Percentiles rank a stretch among this genome's conserved stretches.
Conservation (phyloP, 2,329 filamentous ascomycete species). For the Ophiostoma australiae region DNA sequence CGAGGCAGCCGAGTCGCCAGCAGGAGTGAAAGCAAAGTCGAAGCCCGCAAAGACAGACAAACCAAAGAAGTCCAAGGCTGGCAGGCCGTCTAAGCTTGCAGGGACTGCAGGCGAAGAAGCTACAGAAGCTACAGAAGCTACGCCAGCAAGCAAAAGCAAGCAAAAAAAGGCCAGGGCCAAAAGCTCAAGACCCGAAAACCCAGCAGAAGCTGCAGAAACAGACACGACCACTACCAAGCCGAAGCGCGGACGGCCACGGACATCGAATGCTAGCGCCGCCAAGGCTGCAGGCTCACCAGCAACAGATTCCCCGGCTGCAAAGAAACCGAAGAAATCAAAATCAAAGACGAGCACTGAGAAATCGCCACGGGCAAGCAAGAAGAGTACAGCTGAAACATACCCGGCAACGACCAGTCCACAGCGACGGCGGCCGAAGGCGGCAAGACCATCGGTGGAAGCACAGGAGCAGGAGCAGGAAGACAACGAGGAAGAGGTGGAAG, state of each 20-base stretch:
- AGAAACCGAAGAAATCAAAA: conserved; percentile 1
- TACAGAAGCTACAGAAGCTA: background rate
- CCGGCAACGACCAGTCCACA: background rate
- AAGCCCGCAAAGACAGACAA: background rate
- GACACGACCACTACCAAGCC: background rate
- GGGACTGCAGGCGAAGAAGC: background rate
- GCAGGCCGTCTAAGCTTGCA: background rate
- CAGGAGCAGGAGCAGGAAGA: background rate
- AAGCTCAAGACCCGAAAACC: background rate
- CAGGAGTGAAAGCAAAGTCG: background rate
- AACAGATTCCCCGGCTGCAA: background rate
- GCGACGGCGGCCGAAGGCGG: background rate
- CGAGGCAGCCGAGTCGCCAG: background rate
- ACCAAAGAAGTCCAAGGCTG: background rate
- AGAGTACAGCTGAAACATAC: background rate
- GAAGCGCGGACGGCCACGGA: conserved; percentile 2
- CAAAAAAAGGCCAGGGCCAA: conserved; percentile 13
- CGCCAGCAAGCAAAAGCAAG: background rate
- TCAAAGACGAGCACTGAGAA: background rate
- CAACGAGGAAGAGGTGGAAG: background rate
- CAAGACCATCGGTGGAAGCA: background rate
- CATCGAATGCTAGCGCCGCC: background rate
- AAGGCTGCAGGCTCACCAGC: background rate
- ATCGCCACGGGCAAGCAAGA: background rate
- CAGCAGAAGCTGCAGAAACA: background rate